Conservation (phyloP, 257 asterid species). For the Echites panduratus region DNA sequence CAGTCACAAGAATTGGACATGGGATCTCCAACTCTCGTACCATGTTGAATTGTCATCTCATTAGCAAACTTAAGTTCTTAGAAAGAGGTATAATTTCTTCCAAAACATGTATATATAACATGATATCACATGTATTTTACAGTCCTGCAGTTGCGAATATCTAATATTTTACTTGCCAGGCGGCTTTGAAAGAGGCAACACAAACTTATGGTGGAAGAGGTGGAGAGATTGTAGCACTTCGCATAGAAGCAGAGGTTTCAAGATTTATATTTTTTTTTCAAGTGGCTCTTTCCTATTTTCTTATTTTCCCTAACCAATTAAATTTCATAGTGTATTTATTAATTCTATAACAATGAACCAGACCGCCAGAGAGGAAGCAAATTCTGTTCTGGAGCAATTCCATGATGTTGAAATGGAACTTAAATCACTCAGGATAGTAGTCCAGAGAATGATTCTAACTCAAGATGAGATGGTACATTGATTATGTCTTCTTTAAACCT, state of each 20-base stretch:
- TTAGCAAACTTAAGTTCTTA: not conserved
- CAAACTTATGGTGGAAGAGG: slow-evolving; percentile 65
- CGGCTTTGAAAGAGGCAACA: slow-evolving; percentile 78
- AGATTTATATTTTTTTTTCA: slow-evolving; percentile 14
- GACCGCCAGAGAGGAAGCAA: slow-evolving; percentile 79
- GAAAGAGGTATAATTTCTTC: not conserved
- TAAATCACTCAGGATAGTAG: slow-evolving; percentile 51
- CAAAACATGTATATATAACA: no score
- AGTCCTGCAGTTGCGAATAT: not conserved
- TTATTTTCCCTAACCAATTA: not conserved
- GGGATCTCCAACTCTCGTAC: not conserved
- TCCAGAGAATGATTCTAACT: slow-evolving; percentile 67
- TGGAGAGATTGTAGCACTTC: slow-evolving; percentile 65
- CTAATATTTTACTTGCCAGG: slow-evolving; percentile 32
- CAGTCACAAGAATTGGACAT: not conserved
- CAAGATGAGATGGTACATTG: slow-evolving; percentile 74
- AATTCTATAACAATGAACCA: slow-evolving; percentile 13
- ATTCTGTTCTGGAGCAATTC: slow-evolving; percentile 54
- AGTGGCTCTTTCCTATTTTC: not conserved
- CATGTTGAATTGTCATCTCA: not conserved
- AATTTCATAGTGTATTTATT: not conserved
- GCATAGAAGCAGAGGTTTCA: slow-evolving; percentile 78
- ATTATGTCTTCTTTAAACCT: slow-evolving; percentile 10
- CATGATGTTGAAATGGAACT: slow-evolving; percentile 42
- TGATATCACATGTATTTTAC: not conserved